Evolutionary conservation across 192 early-diverging fungal genomes (phyloP), one percentile per base, ranked within the genome.

Genomic region (Rhizophagus sp.): DNA sequence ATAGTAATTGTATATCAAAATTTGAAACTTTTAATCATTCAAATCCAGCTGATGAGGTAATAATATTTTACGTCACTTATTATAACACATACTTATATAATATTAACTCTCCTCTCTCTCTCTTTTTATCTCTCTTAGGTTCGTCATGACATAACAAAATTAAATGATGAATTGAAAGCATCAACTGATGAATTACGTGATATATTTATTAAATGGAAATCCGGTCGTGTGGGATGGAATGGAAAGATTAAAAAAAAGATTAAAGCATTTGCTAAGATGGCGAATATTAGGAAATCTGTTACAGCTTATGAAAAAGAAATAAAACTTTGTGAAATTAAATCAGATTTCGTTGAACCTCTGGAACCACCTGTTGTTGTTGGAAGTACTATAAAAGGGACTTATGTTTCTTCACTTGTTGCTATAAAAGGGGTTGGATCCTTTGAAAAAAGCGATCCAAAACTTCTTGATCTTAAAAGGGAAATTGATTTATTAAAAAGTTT

Each of bases 391-490:
- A 33, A 69, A 8, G 19, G 33, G 0, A 19, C 8, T 25, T 69
- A 69, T 22, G 33, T 12, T 15, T 22, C 33, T 22, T 41, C 12
- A 69, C 15, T 1, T 3, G 67, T 69, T 22, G 67, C 67, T 39
- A 25, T 22, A 39, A 69, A 69, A 39, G 17, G 4, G 0, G 34
- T 69, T 22, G 67, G 67, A 69, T 44, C n/a, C 5, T 69, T 69
- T 66, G 64, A 66, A 33, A 19, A 1, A 8, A 19, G n/a, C 9
- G 67, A 69, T 39, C 6, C 25, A 22, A 33, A 69, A 69, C 19
- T 69, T 22, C 19, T 33, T 39, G 67, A 69, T 24, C n/a, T 69
- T 7, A 69, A 69, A 22, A 69, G 44, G 8, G 67, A 69, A 69
- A 39, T 69, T 22, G 12, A 19, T 17, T 44, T 69, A 7, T 22